phyloP scores from a whole-genome alignment of 192 early-diverging fungal genomes.

The Piromyces finnis region DNA sequence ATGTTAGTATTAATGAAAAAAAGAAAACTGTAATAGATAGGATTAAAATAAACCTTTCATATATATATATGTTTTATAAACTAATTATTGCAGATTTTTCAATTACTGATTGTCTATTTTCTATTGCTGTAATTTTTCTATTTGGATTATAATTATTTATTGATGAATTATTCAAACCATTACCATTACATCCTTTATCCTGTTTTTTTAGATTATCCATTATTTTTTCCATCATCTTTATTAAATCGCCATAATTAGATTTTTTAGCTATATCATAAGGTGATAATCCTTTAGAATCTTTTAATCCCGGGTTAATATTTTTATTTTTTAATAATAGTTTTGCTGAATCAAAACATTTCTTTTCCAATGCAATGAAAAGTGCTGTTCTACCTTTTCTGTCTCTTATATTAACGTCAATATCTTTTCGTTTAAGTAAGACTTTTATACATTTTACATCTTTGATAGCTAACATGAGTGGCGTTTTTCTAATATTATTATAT shows the following conservation, averaged over 20 bases:
- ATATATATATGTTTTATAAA: too few species aligned
- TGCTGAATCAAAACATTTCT: not conserved
- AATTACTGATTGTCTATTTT: too few species aligned
- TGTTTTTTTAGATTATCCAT: too few species aligned
- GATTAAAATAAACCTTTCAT: too few species aligned
- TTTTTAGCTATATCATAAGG: not conserved
- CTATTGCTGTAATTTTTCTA: too few species aligned
- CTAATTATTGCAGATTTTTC: too few species aligned
- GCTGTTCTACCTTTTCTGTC: not conserved
- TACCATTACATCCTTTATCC: too few species aligned
- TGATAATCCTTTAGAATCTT: not conserved
- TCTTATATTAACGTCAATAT: not conserved
- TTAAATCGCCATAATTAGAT: not conserved
- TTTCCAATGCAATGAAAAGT: not conserved
- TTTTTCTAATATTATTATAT: not conserved
- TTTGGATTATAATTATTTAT: too few species aligned
- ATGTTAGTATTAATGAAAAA: too few species aligned
- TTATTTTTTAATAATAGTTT: not conserved
- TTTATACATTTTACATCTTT: not conserved
- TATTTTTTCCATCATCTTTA: not conserved
- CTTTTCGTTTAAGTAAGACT: not conserved
- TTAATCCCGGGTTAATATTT: not conserved
- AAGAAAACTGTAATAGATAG: too few species aligned
- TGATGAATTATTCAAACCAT: too few species aligned
- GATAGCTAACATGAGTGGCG: not conserved